Evolutionary conservation across 139 green algal species (phyloP).

Genomic region (Chlamydomonas incerta): DNA sequence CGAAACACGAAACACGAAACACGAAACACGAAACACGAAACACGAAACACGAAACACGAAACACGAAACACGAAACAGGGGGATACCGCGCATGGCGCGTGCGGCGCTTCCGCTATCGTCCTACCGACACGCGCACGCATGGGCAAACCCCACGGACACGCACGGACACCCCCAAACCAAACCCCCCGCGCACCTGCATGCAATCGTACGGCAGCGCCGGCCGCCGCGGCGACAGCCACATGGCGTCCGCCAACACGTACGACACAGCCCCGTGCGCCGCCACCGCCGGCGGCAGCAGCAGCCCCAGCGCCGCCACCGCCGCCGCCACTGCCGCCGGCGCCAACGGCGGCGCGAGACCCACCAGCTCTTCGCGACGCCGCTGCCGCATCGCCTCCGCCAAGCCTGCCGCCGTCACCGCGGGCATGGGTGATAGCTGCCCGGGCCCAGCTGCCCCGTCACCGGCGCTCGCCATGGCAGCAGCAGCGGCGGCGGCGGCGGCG

Average conservation of each 20-base stretch:
- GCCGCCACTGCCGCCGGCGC: not conserved
- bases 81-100: no score
- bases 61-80: no score
- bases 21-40: no score
- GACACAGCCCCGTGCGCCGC: not conserved
- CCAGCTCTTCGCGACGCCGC: not conserved
- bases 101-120: no score
- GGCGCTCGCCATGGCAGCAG: not conserved
- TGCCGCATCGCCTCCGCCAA: constrained; percentile 18
- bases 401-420: not conserved
- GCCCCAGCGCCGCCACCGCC: not conserved
- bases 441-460: no score
- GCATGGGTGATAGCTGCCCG: no score
- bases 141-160: no score
- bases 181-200: not conserved
- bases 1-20: no score
- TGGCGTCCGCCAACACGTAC: constrained; percentile 1
- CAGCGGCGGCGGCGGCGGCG: not conserved
- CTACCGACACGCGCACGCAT: no score
- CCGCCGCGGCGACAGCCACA: not conserved
- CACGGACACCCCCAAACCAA: no score
- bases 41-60: no score
- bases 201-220: not conserved
- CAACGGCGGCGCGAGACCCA: constrained; percentile 15
- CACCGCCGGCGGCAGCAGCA: constrained; percentile 11